Conservation (phyloP, 345 rosid species). For the Populus alba region DNA sequence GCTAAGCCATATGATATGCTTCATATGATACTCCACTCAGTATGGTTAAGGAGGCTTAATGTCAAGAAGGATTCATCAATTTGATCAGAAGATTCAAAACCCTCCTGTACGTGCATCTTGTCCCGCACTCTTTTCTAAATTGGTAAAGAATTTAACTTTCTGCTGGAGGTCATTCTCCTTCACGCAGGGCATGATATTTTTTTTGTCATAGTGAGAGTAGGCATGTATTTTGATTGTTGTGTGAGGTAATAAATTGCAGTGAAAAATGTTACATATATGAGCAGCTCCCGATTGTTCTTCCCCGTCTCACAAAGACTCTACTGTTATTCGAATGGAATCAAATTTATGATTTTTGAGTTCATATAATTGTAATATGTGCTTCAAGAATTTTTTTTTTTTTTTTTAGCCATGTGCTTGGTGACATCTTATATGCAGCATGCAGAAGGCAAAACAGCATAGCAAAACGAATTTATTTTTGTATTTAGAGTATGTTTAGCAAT, state of each 20-base stretch:
- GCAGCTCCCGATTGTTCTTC: background rate
- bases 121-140: background rate
- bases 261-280: too few species aligned
- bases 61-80: conserved; percentile 13
- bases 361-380: background rate
- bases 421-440: too few species aligned
- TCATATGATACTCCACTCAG: conserved; percentile 65
- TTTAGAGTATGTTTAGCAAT: too few species aligned
- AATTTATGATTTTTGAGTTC: too few species aligned
- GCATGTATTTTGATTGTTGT: too few species aligned
- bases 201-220: too few species aligned
- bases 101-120: background rate
- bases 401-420: too few species aligned
- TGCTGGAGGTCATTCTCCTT: background rate
- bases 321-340: background rate
- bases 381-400: background rate
- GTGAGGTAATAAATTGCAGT: too few species aligned
- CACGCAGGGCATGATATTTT: background rate
- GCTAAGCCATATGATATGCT: conserved; percentile 57
- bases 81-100: background rate
- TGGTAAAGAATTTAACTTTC: background rate
- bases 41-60: conserved; percentile 68
- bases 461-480: too few species aligned
- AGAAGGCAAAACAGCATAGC: too few species aligned
- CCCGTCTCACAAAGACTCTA: background rate